Evolutionary conservation across 352 stramenopile species (phyloP), one percentile per base, ranked within the genome.

Genomic region (Phytopythium helicoides): DNA sequence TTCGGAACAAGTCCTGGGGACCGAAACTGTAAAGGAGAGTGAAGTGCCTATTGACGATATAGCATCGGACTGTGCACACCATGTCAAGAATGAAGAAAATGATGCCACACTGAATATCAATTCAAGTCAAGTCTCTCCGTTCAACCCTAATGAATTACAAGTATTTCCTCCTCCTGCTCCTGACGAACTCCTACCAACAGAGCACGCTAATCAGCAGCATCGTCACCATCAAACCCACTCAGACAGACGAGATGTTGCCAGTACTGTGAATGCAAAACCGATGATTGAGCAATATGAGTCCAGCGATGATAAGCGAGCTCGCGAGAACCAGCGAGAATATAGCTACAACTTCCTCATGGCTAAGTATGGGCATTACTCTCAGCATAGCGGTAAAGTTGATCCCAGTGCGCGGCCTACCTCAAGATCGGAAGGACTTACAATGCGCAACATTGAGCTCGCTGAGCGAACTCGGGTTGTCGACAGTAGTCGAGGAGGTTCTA

Each of bases 301-400:
- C 10, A 18, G 22, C 31, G 39, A 35, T 1, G 54, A 69, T 21
- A 50, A 55, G 6, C 36, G 64, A 19, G 66, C 74, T 51, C 63
- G 71, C 37, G 76, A 90, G 49, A 64, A 79, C 35, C 52, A 76
- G 41, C 76, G 78, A 9, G 81, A 89, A 52, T 70, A 66, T 54
- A 86, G 63, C 42, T 92, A 91, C 64, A 86, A 87, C 41, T 72
- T 66, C 47, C 64, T 92, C 19, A 76, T 88, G 66, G 77, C 81
- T 47, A 86, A 86, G 42, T 92, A 89, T 61, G 79, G 77, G 1
- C 76, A 88, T 50, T 86, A 87, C 54, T 81, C 71, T 5, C 76
- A 81, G 35, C 75, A 87, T 64, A 87, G 62, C 54, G 78, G 66
- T 47, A 86, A 85, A 33, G 68, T 86, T 18, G 65, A 86, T 35